These are phyloP conservation scores for Tympanopsis confertula DNA, from an alignment of 2,329 filamentous ascomycete genomes.

Conservation along the genomic window DNA sequence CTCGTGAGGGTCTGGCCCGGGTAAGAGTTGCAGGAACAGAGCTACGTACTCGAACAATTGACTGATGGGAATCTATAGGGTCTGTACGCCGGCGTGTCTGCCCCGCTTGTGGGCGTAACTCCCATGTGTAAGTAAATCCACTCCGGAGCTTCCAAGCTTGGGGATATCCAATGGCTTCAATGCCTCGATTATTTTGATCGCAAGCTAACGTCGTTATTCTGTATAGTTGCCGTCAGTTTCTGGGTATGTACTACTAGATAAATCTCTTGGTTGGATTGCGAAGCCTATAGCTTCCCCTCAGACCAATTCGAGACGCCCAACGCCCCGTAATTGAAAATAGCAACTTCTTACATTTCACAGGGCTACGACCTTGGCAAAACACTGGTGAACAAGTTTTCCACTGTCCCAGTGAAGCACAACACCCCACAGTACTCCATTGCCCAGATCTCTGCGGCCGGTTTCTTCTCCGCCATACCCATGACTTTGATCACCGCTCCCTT, in stretches of 20 bases:
- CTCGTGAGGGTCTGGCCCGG: slow-evolving; percentile 61
- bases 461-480: slow-evolving; percentile 97
- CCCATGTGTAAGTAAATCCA: slow-evolving; percentile 76
- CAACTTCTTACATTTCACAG: slow-evolving; percentile 39
- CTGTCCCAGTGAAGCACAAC: slow-evolving; percentile 50
- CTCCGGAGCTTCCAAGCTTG: neutral
- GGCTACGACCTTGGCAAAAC: slow-evolving; percentile 93
- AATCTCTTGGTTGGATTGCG: neutral
- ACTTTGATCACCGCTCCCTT: slow-evolving; percentile 97
- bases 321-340: slow-evolving; percentile 39
- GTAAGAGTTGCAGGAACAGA: slow-evolving; percentile 19
- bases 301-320: slow-evolving; percentile 2
- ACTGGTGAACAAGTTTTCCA: slow-evolving; percentile 61
- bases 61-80: slow-evolving; percentile 36
- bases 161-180: neutral
- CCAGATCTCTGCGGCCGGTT: slow-evolving; percentile 83
- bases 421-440: slow-evolving; percentile 60
- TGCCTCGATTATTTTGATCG: neutral
- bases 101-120: slow-evolving; percentile 87
- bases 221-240: slow-evolving; percentile 52
- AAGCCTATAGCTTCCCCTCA: too few species aligned
- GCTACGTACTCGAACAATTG: slow-evolving; percentile 1
- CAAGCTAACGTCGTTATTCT: slow-evolving; percentile 2
- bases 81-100: slow-evolving; percentile 91
- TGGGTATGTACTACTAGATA: slow-evolving; percentile 31